A percentile compares a stretch with the other conserved stretches of the same genome.
These are phyloP conservation scores for Rhynchospora breviuscula DNA, from an alignment of 176 grass and related monocot species.

Conservation along the genomic window DNA sequence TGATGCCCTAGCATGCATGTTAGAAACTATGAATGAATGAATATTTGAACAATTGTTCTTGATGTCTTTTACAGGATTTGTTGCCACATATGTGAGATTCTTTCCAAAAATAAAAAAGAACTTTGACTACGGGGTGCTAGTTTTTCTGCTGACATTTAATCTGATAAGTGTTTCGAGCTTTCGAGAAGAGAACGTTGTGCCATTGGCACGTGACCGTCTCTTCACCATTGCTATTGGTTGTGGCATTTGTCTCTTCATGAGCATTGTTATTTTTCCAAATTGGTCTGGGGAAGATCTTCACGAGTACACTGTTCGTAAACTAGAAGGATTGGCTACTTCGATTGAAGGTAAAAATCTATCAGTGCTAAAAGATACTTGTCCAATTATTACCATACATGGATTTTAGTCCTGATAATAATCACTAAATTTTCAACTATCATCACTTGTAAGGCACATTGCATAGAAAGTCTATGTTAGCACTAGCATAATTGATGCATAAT, in stretches of 20 bases:
- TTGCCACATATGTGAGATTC: slow-evolving; percentile 74
- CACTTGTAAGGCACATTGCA: background rate
- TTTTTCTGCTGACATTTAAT: slow-evolving; percentile 95
- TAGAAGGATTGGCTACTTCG: slow-evolving; percentile 71
- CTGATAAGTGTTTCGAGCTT: slow-evolving; percentile 93
- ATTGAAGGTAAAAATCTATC: slow-evolving; percentile 56
- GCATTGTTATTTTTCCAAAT: slow-evolving; percentile 71
- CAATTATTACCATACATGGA: background rate
- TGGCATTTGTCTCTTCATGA: slow-evolving; percentile 82
- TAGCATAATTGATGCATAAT: background rate
- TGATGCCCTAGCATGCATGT: background rate
- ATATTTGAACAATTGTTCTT: background rate
- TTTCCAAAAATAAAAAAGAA: slow-evolving; percentile 85
- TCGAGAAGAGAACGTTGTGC: slow-evolving; percentile 51
- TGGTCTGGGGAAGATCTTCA: slow-evolving; percentile 97
- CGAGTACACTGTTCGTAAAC: slow-evolving; percentile 54
- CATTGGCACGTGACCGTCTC: slow-evolving; percentile 62
- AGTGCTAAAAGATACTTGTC: slow-evolving; percentile 1
- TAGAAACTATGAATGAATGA: background rate
- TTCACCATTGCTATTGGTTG: slow-evolving; percentile 79
- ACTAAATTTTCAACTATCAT: background rate
- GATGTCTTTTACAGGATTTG: slow-evolving; percentile 53
- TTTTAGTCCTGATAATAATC: background rate
- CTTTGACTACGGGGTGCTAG: slow-evolving; percentile 82
- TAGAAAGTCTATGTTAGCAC: background rate